Conservation (phyloP, 208 protist species). For the Vickermania spadyakhi region DNA sequence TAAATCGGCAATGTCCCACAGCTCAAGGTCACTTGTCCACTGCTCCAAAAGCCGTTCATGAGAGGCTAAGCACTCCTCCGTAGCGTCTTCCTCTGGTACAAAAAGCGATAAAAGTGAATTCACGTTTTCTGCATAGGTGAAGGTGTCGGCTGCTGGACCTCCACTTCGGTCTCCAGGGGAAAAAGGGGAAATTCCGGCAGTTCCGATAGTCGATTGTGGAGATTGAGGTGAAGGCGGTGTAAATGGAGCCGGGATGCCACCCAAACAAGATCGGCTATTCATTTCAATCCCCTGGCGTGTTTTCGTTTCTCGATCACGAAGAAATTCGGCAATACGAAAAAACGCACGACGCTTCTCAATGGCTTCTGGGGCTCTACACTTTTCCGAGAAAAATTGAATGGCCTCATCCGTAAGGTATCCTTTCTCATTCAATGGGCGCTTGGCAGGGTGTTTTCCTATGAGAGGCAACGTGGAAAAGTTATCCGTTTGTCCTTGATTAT, state of each 20-base stretch:
- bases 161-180: background rate
- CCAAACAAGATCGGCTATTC: background rate
- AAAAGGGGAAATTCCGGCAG: background rate
- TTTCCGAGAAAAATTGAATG: background rate
- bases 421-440: background rate
- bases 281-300: background rate
- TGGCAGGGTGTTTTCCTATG: background rate
- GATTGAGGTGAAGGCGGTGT: background rate
- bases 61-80: background rate
- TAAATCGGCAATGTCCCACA: slow-evolving; percentile 26
- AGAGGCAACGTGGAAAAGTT: background rate
- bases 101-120: background rate
- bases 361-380: background rate
- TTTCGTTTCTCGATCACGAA: background rate
- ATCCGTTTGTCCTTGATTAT: background rate
- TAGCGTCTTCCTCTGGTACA: background rate
- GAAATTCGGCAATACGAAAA: background rate
- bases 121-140: background rate
- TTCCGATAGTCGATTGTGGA: background rate
- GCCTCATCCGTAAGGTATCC: background rate
- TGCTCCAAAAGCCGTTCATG: background rate
- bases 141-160: background rate
- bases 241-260: background rate
- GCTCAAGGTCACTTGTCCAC: slow-evolving; percentile 10
- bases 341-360: background rate